Conservation (phyloP, 441 rosid genomes). For the Caryocar brasiliense region DNA sequence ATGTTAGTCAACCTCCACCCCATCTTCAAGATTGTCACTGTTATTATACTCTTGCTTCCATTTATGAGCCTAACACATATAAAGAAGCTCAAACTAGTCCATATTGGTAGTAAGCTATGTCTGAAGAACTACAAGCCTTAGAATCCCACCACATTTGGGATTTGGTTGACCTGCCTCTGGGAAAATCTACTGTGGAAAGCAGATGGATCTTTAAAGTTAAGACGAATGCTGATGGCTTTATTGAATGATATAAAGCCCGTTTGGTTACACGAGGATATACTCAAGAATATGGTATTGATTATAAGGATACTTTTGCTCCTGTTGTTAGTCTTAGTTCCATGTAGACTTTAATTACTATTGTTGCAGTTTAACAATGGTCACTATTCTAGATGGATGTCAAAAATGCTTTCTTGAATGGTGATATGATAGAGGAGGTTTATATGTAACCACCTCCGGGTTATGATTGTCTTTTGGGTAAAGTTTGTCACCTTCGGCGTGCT, state of each 20-base stretch:
- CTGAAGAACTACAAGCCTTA: background rate
- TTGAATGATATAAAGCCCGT: background rate
- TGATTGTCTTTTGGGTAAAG: background rate
- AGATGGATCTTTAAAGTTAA: slow-evolving; percentile 2
- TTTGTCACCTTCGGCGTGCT: background rate
- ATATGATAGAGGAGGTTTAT: background rate
- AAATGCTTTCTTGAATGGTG: background rate
- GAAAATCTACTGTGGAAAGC: background rate
- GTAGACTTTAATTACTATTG: background rate
- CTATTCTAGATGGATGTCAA: background rate
- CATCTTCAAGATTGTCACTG: background rate
- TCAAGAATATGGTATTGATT: background rate
- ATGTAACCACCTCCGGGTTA: background rate
- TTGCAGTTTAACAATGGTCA: background rate
- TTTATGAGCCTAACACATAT: background rate
- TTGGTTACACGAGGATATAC: background rate
- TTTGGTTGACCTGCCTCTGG: background rate
- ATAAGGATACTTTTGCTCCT: background rate
- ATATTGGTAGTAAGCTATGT: background rate
- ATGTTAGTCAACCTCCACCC: background rate
- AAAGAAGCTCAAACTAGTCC: background rate
- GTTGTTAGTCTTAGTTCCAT: background rate
- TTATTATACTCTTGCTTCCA: background rate
- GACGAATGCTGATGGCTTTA: background rate
- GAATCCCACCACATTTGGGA: background rate